Evolutionary conservation across 805 yeast genomes (phyloP).

Genomic region (Wickerhamomyces ciferrii): DNA sequence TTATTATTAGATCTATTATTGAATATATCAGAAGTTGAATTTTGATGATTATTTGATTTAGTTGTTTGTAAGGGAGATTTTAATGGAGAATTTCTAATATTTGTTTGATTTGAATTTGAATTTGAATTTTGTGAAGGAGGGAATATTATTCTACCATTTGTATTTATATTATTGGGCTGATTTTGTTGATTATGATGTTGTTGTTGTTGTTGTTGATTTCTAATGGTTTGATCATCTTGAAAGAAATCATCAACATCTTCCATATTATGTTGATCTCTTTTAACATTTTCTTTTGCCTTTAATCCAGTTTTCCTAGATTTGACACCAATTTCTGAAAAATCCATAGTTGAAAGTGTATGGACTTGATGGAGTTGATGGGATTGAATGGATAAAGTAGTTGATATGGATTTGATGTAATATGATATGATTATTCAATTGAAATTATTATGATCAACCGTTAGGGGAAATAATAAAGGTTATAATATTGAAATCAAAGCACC

Average conservation of each 20-base stretch:
- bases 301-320: conserved; percentile 67
- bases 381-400: neutral
- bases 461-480: too few relatives aligned
- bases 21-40: conserved; percentile 1
- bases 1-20: conserved; percentile 6
- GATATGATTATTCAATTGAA: too few relatives aligned
- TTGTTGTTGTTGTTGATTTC: neutral
- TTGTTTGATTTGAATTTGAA: conserved; percentile 3
- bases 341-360: conserved; percentile 21
- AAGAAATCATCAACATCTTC: conserved; percentile 70
- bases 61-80: conserved; percentile 8
- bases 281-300: conserved; percentile 38
- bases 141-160: conserved; percentile 9
- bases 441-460: too few relatives aligned
- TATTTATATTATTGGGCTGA: conserved; percentile 7
- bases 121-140: conserved; percentile 5
- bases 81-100: conserved; percentile 6
- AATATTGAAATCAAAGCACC: too few relatives aligned
- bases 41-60: neutral
- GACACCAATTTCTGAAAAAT: conserved; percentile 44
- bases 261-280: conserved; percentile 55
- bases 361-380: neutral
- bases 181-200: conserved; percentile 6
- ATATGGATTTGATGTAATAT: neutral
- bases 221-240: conserved; percentile 37